Base-by-base conservation (phyloP, 345 rosid species). In the Gossypium mustelinum region DNA sequence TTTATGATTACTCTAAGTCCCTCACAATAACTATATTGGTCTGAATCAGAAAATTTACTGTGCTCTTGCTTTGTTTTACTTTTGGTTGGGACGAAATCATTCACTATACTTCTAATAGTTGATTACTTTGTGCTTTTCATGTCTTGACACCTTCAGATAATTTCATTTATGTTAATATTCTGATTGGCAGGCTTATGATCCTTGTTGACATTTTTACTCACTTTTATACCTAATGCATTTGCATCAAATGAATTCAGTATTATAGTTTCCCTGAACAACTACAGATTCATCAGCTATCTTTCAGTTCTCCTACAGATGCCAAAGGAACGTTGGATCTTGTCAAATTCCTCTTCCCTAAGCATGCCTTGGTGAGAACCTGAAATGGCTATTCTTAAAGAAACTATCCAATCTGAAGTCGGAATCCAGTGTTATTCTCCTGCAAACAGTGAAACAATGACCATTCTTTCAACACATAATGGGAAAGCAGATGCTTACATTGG, bases 291-390 rank as follows among this genome's bases (percentile, higher is more conserved):
- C 97, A 95, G 79, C 80, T 93, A 78, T 87, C 98, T 60, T 95
- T 95, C 85, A 93, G 96, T 84, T 91, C 98, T 64, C 99, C 93
- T 80, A 91, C 98, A 43, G 99, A 95, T 81, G 86, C 91, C 25
- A 93, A 93, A 83, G 97, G 98, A 73, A 95, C 91, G 56, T 91
- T 95, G 98, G 99, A 95, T 89, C 98, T 93, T 47, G 86, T 86
- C 8, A 91, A 79, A 75, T 95, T 91, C 82, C 99, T 93, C 27
- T 84, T 90, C 24, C 99, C 98, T 1, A 88, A 89, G 83, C 83
- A 90, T 66, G 93, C 87, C 96, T 88, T 45, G 97, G 98, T 1
- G 96, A 95, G 85, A 91, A 88, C 97, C 94, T 7, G 87, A 87
- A 78, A 93, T 93, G 98, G 84, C 82, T 85, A 59, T 85, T 75